Evolutionary conservation across 768 basidiomycete genomes (phyloP).

Genomic region (Trametes coccinea): DNA sequence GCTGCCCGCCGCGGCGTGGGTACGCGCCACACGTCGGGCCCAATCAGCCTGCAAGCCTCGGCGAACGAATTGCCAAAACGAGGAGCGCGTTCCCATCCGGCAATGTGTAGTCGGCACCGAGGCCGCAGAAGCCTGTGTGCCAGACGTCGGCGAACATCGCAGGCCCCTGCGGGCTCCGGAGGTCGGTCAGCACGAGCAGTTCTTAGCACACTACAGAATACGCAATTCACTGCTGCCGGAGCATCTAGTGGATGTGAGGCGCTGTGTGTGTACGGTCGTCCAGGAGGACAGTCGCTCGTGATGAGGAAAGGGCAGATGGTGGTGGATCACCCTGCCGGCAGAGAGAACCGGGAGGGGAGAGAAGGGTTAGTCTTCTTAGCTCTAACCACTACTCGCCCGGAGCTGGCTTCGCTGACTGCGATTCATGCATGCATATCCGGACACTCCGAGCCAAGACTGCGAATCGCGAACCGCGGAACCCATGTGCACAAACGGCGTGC

Average conservation of each 20-base stretch:
- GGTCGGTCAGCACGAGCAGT: background rate
- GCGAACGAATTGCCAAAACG: background rate
- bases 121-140: background rate
- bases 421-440: background rate
- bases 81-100: conserved; percentile 4
- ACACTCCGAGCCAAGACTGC: background rate
- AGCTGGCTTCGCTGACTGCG: background rate
- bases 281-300: background rate
- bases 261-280: background rate
- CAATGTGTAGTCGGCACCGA: background rate
- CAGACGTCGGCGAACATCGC: background rate
- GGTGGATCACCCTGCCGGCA: background rate
- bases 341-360: background rate
- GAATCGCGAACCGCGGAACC: background rate
- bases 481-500: no score
- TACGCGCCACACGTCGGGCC: background rate
- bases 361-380: background rate
- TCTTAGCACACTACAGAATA: background rate
- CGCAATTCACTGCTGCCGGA: background rate
- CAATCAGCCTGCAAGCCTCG: background rate
- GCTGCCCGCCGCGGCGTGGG: background rate
- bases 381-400: background rate
- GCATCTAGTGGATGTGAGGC: background rate
- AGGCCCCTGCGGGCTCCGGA: background rate
- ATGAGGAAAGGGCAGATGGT: background rate